phyloP scores from a whole-genome alignment of 495 filamentous ascomycete species.

The Terfezia claveryi region DNA sequence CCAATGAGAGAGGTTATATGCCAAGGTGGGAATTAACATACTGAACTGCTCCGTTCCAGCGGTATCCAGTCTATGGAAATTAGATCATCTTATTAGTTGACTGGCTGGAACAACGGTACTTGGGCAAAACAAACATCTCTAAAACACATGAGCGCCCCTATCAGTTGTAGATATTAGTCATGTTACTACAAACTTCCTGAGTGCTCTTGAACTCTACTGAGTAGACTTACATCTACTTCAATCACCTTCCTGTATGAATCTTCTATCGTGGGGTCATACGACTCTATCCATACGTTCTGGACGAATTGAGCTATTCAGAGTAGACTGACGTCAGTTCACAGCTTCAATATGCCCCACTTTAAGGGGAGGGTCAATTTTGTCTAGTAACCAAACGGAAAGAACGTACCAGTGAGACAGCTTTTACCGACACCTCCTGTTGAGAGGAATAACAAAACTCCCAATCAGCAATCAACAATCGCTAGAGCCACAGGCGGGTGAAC shows the following conservation, averaged over 20 bases:
- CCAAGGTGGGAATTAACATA: conserved; percentile 26
- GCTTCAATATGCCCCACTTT: conserved; percentile 4
- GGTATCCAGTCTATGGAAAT: conserved; percentile 52
- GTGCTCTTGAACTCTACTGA: not conserved
- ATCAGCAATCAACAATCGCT: conserved; percentile 4
- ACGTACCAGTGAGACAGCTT: conserved; percentile 86
- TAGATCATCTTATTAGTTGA: not conserved
- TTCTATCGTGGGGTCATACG: conserved; percentile 96
- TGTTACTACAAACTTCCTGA: not conserved
- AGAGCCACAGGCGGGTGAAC: conserved; percentile 1
- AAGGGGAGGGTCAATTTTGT: conserved; percentile 3
- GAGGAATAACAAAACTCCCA: conserved; percentile 5
- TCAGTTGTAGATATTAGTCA: not conserved
- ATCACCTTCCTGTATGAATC: conserved; percentile 92
- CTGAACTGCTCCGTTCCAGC: conserved; percentile 97
- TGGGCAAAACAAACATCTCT: conserved; percentile 51
- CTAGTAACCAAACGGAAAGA: conserved; percentile 14
- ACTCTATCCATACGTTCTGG: conserved; percentile 98
- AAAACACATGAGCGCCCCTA: conserved; percentile 89
- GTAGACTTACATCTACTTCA: conserved; percentile 62
- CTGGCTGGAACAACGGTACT: not conserved
- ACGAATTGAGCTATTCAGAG: conserved; percentile 70
- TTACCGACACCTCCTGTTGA: conserved; percentile 78
- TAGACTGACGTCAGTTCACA: conserved; percentile 10
- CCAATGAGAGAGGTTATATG: not conserved